Conservation (phyloP, 164 flowering plant genomes). For the Magnolia kwangsiensis region DNA sequence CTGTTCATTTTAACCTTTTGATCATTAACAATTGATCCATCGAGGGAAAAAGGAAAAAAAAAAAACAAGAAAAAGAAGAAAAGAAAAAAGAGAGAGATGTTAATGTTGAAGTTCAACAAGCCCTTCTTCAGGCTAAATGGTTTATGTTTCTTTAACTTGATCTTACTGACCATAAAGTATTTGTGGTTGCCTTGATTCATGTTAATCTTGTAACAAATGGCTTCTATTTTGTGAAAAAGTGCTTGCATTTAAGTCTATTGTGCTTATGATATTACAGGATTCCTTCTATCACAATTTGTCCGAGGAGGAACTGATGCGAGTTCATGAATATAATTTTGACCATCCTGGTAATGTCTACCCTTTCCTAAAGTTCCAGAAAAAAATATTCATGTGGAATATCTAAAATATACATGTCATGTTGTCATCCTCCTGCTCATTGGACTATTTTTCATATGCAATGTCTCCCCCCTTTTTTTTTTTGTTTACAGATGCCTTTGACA, state of each 20-base stretch:
- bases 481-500: slow-evolving; percentile 88
- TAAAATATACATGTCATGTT: neutral
- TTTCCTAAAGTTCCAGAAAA: neutral
- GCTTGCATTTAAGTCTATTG: neutral
- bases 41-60: neutral
- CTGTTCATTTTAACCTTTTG: neutral
- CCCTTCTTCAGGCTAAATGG: neutral
- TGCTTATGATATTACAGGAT: slow-evolving; percentile 51
- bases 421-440: neutral
- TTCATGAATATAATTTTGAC: slow-evolving; percentile 92
- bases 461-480: neutral
- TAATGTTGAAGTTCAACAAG: neutral
- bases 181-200: neutral
- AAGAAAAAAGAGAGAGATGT: neutral
- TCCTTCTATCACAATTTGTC: slow-evolving; percentile 84
- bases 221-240: neutral
- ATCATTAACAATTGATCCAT: neutral
- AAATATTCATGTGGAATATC: neutral
- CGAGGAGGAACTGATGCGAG: slow-evolving; percentile 67
- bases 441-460: neutral
- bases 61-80: too few relatives aligned
- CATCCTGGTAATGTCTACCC: slow-evolving; percentile 63
- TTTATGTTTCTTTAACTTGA: neutral
- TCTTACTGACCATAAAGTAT: neutral
- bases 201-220: neutral